These are phyloP conservation scores for Russula abietina DNA, from an alignment of 768 basidiomycete species.

Conservation along the genomic window DNA sequence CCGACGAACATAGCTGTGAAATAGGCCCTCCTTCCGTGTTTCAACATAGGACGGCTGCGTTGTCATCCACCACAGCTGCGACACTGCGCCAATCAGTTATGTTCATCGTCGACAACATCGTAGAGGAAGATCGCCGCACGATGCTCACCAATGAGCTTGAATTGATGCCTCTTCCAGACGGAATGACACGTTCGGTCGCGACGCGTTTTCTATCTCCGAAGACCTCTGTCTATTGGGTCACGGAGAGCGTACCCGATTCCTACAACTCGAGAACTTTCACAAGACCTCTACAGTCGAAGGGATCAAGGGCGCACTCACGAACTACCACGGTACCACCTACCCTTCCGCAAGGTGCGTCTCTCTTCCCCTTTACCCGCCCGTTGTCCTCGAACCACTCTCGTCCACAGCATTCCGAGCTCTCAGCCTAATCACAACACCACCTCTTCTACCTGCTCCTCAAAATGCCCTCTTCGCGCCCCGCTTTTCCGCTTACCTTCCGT, in stretches of 20 bases:
- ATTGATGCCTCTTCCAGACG: slow-evolving; percentile 63
- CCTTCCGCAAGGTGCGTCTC: slow-evolving; percentile 65
- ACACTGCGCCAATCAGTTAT: slow-evolving; percentile 94
- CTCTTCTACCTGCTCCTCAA: too few species aligned
- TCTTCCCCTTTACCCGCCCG: background rate
- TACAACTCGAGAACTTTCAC: slow-evolving; percentile 75
- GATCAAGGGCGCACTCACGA: slow-evolving; percentile 91
- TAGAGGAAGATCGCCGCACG: slow-evolving; percentile 57
- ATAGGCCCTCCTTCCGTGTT: slow-evolving; percentile 87
- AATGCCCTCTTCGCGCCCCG: too few species aligned
- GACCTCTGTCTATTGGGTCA: too few species aligned
- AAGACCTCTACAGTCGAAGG: slow-evolving; percentile 95
- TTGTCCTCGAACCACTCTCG: too few species aligned
- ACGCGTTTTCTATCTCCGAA: slow-evolving; percentile 80
- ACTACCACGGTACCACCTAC: slow-evolving; percentile 82
- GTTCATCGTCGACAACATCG: slow-evolving; percentile 95
- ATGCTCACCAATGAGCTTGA: slow-evolving; percentile 31
- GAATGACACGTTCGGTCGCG: slow-evolving; percentile 53
- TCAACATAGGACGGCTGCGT: slow-evolving; percentile 92
- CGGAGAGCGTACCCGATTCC: slow-evolving; percentile 51
- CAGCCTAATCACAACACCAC: too few species aligned
- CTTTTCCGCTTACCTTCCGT: too few species aligned
- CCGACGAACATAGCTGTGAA: background rate
- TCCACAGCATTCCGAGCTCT: too few species aligned
- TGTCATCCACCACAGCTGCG: slow-evolving; percentile 94